Evolutionary conservation across 2,329 filamentous ascomycete genomes (phyloP).

Genomic region (Shiraia sp.): DNA sequence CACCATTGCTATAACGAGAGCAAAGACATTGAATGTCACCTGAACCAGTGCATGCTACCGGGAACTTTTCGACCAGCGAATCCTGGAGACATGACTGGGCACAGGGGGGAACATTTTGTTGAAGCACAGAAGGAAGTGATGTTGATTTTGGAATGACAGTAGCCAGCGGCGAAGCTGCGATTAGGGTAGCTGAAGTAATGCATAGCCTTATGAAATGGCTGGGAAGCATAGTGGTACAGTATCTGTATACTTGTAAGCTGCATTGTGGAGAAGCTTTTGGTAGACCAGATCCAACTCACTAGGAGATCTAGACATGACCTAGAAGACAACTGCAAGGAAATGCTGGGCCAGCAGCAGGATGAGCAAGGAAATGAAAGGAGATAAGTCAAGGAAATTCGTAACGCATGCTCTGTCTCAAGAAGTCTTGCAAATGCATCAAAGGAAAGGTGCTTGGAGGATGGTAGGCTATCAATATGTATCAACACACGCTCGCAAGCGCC

Average conservation of each 20-base stretch:
- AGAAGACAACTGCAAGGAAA: conserved; percentile 24
- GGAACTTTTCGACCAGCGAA: conserved; percentile 39
- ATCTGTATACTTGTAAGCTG: conserved; percentile 35
- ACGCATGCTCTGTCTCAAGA: conserved; percentile 42
- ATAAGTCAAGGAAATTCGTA: conserved; percentile 42
- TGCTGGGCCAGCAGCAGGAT: conserved; percentile 42
- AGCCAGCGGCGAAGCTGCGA: conserved; percentile 36
- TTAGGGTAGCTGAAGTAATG: conserved; percentile 41
- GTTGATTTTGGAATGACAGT: conserved; percentile 23
- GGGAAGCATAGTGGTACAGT: conserved; percentile 46
- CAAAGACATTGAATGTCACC: conserved; percentile 42
- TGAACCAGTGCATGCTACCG: conserved; percentile 39
- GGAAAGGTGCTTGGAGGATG: conserved; percentile 23
- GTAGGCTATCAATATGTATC: conserved; percentile 44
- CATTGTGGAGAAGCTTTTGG: conserved; percentile 21
- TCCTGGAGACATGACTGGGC: conserved; percentile 42
- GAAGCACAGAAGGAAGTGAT: conserved; percentile 32
- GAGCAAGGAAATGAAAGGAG: conserved; percentile 41
- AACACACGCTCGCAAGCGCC: conserved; percentile 30
- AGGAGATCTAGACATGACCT: conserved; percentile 41
- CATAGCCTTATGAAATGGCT: conserved; percentile 43
- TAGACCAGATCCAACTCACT: conserved; percentile 28
- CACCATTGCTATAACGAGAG: conserved; percentile 42
- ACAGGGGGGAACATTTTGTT: conserved; percentile 39
- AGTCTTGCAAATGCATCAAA: conserved; percentile 33